Evolutionary conservation across 306 rosid species (phyloP), one percentile per base, ranked within the genome.

Genomic region (Sophora flavescens): DNA sequence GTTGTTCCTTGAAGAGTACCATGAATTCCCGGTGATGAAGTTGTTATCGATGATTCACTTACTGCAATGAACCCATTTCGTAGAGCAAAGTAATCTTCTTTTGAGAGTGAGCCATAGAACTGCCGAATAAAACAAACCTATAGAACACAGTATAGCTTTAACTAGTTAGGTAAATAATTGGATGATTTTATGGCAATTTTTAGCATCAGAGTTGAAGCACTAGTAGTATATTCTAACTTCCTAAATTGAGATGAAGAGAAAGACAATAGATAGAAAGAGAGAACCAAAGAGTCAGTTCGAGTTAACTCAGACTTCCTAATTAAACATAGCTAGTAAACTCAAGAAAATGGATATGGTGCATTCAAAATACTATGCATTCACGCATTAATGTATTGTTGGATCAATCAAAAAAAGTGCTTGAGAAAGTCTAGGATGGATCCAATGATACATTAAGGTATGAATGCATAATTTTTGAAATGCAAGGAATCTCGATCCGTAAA

Each of bases 41-140:
- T 45, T 63, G 59, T 67, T 53, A 35, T 26, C 28, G 70, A 45
- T 26, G 59, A 36, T 42, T 84, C 28, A 68, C 82, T 88, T 85
- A 91, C 96, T 72, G 56, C 61, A 47, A 88, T 87, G 80, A 91
- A 88, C 15, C 93, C 96, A 58, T 87, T 87, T 39, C 93, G 80
- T 32, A 91, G 89, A 13, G 89, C 81, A 75, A 88, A 85, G 74
- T 88, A 91, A 84, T 91, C 96, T 18, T 78, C 79, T 85, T 87
- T 87, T 44, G 96, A 76, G 71, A 88, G 77, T 38, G 93, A 88
- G 26, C 81, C 78, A 70, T 80, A 44, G 77, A 91, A 91, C 47
- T 91, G 96, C 45, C 91, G 61, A 38, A 75, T 17, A 28, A 87
- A 85, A 74, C 96, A 88, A 56, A 70, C 86, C 96, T 88, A 54